phyloP scores from a whole-genome alignment of 2,329 filamentous ascomycete species.

The Sclerotinia minor region DNA sequence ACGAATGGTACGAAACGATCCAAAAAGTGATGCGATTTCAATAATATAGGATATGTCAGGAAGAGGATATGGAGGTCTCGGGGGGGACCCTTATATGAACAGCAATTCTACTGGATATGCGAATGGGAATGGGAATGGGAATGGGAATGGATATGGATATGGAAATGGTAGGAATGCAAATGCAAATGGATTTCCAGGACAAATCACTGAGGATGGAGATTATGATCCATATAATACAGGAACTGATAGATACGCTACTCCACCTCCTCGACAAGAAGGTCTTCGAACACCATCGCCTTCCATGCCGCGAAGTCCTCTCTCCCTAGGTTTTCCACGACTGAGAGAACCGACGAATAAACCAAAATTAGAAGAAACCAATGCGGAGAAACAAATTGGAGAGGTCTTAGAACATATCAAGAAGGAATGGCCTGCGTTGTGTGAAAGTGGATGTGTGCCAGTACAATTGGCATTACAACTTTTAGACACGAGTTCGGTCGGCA shows the following conservation, averaged over 20 bases:
- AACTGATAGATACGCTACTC: slow-evolving; percentile 35
- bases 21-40: slow-evolving; percentile 31
- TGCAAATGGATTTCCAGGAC: slow-evolving; percentile 33
- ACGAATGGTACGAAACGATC: slow-evolving; percentile 33
- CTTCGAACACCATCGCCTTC: slow-evolving; percentile 27
- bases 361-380: slow-evolving; percentile 35
- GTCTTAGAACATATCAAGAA: slow-evolving; percentile 80
- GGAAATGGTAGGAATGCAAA: slow-evolving; percentile 26
- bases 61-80: slow-evolving; percentile 40
- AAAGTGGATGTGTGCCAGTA: slow-evolving; percentile 85
- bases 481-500: slow-evolving; percentile 88
- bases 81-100: slow-evolving; percentile 39
- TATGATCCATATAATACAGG: slow-evolving; percentile 39
- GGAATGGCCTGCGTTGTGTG: slow-evolving; percentile 91
- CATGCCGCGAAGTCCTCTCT: slow-evolving; percentile 31
- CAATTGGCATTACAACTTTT: slow-evolving; percentile 94
- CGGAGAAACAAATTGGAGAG: slow-evolving; percentile 39
- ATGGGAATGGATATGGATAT: slow-evolving; percentile 24
- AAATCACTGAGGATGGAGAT: slow-evolving; percentile 35
- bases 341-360: slow-evolving; percentile 26
- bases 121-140: slow-evolving; percentile 6
- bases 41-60: slow-evolving; percentile 38
- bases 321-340: slow-evolving; percentile 29
- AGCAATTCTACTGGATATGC: slow-evolving; percentile 29
- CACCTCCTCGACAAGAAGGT: slow-evolving; percentile 27